Evolutionary conservation across 1,284 basidiomycete genomes (phyloP).

Genomic region (Fomitiporia mediterranea): DNA sequence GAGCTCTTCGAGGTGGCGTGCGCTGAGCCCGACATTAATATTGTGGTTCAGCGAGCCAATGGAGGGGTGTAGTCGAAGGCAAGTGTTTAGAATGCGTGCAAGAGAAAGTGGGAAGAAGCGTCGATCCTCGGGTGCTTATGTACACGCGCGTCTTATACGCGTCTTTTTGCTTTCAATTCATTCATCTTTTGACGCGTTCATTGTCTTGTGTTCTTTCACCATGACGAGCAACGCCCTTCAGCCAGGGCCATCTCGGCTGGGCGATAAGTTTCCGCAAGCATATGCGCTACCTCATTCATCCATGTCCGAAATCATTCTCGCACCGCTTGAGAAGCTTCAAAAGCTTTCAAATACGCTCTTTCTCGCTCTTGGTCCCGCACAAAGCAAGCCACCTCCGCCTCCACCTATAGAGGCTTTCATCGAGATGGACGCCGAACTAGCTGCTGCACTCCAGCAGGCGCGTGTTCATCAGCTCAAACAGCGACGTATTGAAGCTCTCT

Average conservation of each 20-base stretch:
- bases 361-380: constrained; percentile 61
- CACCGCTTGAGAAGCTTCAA: constrained; percentile 58
- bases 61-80: not conserved
- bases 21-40: constrained; percentile 51
- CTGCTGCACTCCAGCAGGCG: constrained; percentile 58
- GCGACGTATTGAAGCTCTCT: constrained; percentile 61
- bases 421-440: constrained; percentile 54
- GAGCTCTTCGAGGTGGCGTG: constrained; percentile 40
- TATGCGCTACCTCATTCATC: constrained; percentile 24
- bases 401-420: constrained; percentile 61
- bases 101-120: not conserved
- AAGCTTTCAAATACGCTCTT: constrained; percentile 65
- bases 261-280: constrained; percentile 28
- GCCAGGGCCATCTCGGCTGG: not conserved
- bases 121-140: not conserved
- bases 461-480: constrained; percentile 71
- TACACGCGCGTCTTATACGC: not conserved
- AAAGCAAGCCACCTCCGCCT: constrained; percentile 53
- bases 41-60: too few relatives aligned
- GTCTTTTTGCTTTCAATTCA: not conserved
- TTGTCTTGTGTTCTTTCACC: not conserved
- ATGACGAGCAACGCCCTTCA: constrained; percentile 1
- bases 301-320: constrained; percentile 49
- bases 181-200: not conserved
- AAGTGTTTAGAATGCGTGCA: not conserved